Evolutionary conservation across 2,329 filamentous ascomycete genomes (phyloP).

Genomic region (Talaromyces albobiverticillius): DNA sequence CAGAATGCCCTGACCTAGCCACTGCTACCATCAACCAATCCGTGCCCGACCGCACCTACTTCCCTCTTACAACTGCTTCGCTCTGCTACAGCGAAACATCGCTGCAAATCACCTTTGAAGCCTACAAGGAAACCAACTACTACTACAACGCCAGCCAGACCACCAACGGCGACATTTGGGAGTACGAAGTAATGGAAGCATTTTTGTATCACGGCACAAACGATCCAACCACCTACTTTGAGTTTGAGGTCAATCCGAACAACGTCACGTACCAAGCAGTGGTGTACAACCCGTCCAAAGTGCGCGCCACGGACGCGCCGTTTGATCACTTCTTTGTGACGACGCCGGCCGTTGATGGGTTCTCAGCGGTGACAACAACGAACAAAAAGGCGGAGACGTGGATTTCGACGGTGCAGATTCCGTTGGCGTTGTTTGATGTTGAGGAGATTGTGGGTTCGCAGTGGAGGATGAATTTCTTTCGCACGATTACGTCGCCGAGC

Average conservation of each 20-base stretch:
- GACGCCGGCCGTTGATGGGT: constrained; percentile 7
- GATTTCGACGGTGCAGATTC: constrained; percentile 10
- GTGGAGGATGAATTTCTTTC: constrained; percentile 16
- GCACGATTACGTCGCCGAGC: constrained; percentile 14
- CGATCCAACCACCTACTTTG: constrained; percentile 13
- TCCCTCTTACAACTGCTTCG: constrained; percentile 6
- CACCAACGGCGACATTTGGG: constrained; percentile 14
- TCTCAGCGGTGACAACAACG: constrained; percentile 4
- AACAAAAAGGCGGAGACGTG: constrained; percentile 4
- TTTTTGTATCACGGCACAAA: constrained; percentile 14
- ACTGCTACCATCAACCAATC: constrained; percentile 11
- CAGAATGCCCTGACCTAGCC: constrained; percentile 6
- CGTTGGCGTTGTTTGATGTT: constrained; percentile 12
- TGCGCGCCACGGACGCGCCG: constrained; percentile 9
- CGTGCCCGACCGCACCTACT: constrained; percentile 7
- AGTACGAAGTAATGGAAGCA: constrained; percentile 15
- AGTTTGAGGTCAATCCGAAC: constrained; percentile 12
- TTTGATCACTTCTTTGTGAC: constrained; percentile 15
- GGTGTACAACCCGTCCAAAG: constrained; percentile 10
- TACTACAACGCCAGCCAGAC: constrained; percentile 13
- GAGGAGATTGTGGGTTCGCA: constrained; percentile 1
- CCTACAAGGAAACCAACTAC: constrained; percentile 12
- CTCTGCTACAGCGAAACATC: constrained; percentile 12
- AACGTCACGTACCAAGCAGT: constrained; percentile 14
- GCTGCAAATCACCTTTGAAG: constrained; percentile 8